phyloP scores from a whole-genome alignment of 208 protist genomes.

The Leishmania tropica region DNA sequence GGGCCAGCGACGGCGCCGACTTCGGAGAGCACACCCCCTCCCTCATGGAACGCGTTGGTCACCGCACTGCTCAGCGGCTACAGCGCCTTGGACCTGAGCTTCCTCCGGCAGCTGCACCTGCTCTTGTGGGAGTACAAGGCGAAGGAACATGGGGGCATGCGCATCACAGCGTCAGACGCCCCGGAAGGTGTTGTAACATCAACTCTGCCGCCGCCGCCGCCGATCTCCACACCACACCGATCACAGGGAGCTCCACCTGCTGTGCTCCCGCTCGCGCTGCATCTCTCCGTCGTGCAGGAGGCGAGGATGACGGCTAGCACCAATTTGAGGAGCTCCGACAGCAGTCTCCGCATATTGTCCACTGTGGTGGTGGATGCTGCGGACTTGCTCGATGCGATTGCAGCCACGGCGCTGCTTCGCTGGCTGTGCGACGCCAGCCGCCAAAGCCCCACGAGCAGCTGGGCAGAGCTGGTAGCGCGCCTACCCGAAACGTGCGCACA shows the following conservation, averaged over 20 bases:
- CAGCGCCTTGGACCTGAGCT: constrained; percentile 13
- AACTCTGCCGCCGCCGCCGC: neutral
- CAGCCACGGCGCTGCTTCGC: constrained; percentile 9
- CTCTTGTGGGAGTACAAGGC: constrained; percentile 20
- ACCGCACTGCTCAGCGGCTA: constrained; percentile 7
- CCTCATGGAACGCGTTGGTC: constrained; percentile 18
- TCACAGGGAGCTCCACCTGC: neutral
- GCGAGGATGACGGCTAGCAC: neutral
- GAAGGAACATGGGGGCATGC: neutral
- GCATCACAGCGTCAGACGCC: neutral
- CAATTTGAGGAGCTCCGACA: neutral
- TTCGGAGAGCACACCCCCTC: neutral
- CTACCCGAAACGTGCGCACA: constrained; percentile 9
- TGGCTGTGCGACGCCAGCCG: constrained; percentile 21
- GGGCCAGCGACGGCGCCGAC: neutral
- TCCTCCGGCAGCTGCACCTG: constrained; percentile 19
- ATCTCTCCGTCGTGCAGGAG: neutral
- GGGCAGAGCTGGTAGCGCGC: constrained; percentile 15
- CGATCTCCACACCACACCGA: neutral
- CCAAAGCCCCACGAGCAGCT: constrained; percentile 28
- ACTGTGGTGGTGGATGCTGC: constrained; percentile 17
- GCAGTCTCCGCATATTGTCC: neutral
- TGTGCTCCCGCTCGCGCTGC: constrained; percentile 13
- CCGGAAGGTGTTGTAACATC: neutral
- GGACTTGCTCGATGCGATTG: constrained; percentile 17